Evolutionary conservation across 2,329 filamentous ascomycete genomes (phyloP), one percentile per base, ranked within the genome.

Genomic region (Xylaria sp.): DNA sequence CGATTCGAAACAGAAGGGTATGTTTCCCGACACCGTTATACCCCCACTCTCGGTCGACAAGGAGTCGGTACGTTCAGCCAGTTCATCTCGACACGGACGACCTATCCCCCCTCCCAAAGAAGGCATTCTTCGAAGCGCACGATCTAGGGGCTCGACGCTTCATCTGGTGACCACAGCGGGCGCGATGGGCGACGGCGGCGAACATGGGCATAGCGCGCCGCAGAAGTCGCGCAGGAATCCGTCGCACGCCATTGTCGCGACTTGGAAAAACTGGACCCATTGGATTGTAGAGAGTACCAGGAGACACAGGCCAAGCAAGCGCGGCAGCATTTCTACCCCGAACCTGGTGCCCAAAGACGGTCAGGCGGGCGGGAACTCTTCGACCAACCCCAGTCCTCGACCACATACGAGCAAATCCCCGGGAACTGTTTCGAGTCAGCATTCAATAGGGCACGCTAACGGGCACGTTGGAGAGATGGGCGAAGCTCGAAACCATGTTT

Each of bases 91-190:
- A 61, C 86, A 89, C 62, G 86, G 90, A 52, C 88, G 83, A 44
- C 85, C 92, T 4, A 80, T 90, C 47, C 90, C 89, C 8, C 93
- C 93, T 48, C 92, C 93, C 1, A 97, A 97, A 72, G 92, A 97
- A 71, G 84, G 85, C 11, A 76, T 85, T 9, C 73, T 88, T 58
- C 79, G 85, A 65, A 86, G 85, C 63, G 85, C 89, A 60, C 81
- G 88, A 67, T 89, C 90, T 65, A 82, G 91, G 61, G 89, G 90
- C 49, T 96, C 92, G 66, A 94, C 91, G 64, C 81, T 97, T 37
- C 91, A 96, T 70, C 83, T 95, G 3, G 91, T 95, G 46, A 89
- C 90, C 8, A 86, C 84, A 0, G 79, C 79, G 5, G 82, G 84
- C 16, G 78, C 77, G 1, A 64, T 84, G 13, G 74, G 73, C 18